Evolutionary conservation across 2,329 filamentous ascomycete genomes (phyloP), one percentile per base, ranked within the genome.

Genomic region (Sodiomyces alkalinus): DNA sequence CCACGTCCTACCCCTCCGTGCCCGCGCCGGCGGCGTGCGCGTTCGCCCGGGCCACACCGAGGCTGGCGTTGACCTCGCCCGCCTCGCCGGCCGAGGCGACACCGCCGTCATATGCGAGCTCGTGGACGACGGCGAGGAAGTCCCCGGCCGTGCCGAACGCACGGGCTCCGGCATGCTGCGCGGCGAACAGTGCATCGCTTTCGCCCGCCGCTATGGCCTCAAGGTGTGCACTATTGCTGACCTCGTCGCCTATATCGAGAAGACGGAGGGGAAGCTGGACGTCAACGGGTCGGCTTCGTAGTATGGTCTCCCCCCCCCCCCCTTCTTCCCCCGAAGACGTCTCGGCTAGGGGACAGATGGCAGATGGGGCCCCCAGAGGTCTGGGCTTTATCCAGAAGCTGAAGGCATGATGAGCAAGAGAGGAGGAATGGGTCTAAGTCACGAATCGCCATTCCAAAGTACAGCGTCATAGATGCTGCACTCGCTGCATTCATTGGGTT

Each of bases 211-310:
- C 54, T 96, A 80, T 74, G 85, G 85, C 4, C 61, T 98, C 41
- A 90, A 80, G 61, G 83, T 92, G 33, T 92, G 86, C 56, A 96
- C 90, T 17, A 96, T 98, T 56, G 85, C 87, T 49, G 85, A 87
- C 54, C 54, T 98, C 55, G 77, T 87, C 17, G 62, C 60, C 32
- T 80, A 92, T 50, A 58, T 93, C 33, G 78, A 90, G 52, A 75
- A 73, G 60, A 74, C 64, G 21, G 76, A 86, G 56, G 75, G 74
- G 20, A 69, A 68, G 51, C 46, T 66, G 9, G 49, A 48, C 27
- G 36, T 52, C 15, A 67, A 65, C 32, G 60, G 59, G n/a, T 49
- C 45, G 22, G n/a, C n/a, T n/a, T n/a, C n/a, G n/a, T n/a, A n/a
- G n/a, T n/a, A n/a, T n/a, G n/a, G n/a, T n/a, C n/a, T n/a, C n/a